A percentile compares a stretch with the other conserved stretches of the same genome.
phyloP scores from a whole-genome alignment of 2,329 filamentous ascomycete species.

The Phyllosticta citrichinensis region DNA sequence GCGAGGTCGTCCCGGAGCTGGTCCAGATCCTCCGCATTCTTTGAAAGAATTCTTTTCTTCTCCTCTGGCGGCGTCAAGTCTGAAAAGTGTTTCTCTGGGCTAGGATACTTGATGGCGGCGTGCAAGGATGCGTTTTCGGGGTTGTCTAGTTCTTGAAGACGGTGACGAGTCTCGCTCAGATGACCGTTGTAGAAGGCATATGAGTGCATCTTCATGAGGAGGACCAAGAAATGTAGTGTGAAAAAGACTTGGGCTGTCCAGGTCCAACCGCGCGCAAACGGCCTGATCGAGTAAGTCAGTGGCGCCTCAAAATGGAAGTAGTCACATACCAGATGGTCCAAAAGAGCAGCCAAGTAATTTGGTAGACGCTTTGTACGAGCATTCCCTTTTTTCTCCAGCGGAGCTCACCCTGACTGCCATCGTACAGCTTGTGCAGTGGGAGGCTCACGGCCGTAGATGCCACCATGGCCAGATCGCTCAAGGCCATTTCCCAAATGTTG shows the following conservation, averaged over 20 bases:
- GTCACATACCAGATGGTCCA: conserved; percentile 49
- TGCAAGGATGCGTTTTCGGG: conserved; percentile 60
- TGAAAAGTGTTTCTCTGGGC: conserved; percentile 38
- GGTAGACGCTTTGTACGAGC: conserved; percentile 71
- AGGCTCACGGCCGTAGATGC: conserved; percentile 60
- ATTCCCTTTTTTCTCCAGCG: conserved; percentile 73
- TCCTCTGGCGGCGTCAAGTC: conserved; percentile 42
- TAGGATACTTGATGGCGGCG: conserved; percentile 66
- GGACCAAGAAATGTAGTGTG: conserved; percentile 76
- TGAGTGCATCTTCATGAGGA: conserved; percentile 99
- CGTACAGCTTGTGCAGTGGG: conserved; percentile 61
- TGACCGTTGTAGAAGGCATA: conserved; percentile 98
- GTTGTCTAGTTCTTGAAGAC: conserved; percentile 67
- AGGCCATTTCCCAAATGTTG: conserved; percentile 76
- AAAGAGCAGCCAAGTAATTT: conserved; percentile 65
- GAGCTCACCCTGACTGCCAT: conserved; percentile 45
- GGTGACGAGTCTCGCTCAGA: conserved; percentile 74
- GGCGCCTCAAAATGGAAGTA: neutral
- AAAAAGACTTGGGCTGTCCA: conserved; percentile 98
- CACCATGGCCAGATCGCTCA: conserved; percentile 82
- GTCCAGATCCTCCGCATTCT: conserved; percentile 34
- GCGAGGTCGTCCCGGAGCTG: conserved; percentile 79
- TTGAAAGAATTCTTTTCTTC: conserved; percentile 19
- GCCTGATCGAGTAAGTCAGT: conserved; percentile 38
- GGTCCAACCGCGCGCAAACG: conserved; percentile 80